A percentile compares a stretch with the other conserved stretches of the same genome.
Conservation (phyloP, 2,329 filamentous ascomycete species). For the Cercospora brassicicola region DNA sequence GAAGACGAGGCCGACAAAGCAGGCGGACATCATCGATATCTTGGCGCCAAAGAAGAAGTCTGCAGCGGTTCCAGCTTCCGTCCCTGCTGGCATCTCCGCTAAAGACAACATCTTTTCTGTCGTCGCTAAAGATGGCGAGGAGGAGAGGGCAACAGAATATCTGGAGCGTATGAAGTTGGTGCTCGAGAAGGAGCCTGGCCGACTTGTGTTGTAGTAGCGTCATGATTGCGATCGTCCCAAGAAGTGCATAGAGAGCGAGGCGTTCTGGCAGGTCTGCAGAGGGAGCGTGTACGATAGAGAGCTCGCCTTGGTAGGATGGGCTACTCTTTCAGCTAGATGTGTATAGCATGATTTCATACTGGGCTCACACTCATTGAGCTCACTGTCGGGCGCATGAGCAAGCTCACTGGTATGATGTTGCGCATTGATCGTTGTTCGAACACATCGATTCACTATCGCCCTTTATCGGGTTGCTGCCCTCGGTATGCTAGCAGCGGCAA, state of each 20-base stretch:
- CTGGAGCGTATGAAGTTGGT: constrained; percentile 82
- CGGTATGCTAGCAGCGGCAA: background rate
- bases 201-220: constrained; percentile 58
- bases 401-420: background rate
- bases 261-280: constrained; percentile 14
- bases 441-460: background rate
- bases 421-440: background rate
- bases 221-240: background rate
- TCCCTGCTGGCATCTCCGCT: constrained; percentile 39
- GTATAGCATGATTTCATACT: background rate
- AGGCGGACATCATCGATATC: constrained; percentile 79
- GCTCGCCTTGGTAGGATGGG: background rate
- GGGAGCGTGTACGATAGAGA: constrained; percentile 13
- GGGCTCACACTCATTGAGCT: background rate
- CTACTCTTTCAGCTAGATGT: background rate
- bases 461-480: background rate
- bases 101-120: constrained; percentile 79
- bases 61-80: constrained; percentile 33
- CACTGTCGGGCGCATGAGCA: background rate
- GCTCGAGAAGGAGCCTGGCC: constrained; percentile 75
- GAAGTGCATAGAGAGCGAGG: constrained; percentile 15
- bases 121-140: constrained; percentile 74
- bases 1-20: constrained; percentile 42
- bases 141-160: constrained; percentile 77
- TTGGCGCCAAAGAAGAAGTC: constrained; percentile 54